Evolutionary conservation across 1,284 basidiomycete genomes (phyloP).

Genomic region (Schizopora paradoxa): DNA sequence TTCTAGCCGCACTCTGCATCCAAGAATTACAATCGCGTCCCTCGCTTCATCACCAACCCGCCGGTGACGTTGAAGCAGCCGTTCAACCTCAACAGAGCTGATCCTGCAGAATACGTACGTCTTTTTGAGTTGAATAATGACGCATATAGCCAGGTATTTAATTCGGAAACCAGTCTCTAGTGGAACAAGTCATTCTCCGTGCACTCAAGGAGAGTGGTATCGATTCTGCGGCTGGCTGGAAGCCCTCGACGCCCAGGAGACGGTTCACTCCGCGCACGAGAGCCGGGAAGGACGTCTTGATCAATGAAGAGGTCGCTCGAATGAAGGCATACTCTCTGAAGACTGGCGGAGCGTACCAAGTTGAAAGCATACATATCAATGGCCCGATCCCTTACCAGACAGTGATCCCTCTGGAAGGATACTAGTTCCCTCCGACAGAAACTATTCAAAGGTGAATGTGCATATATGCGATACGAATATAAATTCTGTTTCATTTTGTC

Average conservation of each 20-base stretch:
- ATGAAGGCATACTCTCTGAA: slow-evolving; percentile 27
- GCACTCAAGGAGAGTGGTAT: slow-evolving; percentile 28
- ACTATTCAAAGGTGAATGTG: no score
- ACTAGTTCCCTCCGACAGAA: no score
- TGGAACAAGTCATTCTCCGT: slow-evolving; percentile 15
- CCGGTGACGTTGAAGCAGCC: slow-evolving; percentile 33
- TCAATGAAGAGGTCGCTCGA: slow-evolving; percentile 27
- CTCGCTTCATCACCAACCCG: slow-evolving; percentile 37
- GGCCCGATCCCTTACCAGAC: slow-evolving; percentile 28
- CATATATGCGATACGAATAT: neutral
- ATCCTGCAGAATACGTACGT: slow-evolving; percentile 28
- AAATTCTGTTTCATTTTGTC: neutral
- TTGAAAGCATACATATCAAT: slow-evolving; percentile 31
- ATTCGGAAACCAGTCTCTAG: slow-evolving; percentile 19
- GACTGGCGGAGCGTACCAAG: slow-evolving; percentile 22
- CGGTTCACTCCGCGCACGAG: slow-evolving; percentile 28
- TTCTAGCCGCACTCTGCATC: slow-evolving; percentile 30
- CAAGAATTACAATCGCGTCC: slow-evolving; percentile 31
- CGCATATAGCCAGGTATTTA: neutral
- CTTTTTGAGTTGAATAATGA: slow-evolving; percentile 9
- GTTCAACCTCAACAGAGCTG: slow-evolving; percentile 31
- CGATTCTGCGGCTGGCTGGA: slow-evolving; percentile 24
- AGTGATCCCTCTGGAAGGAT: slow-evolving; percentile 15
- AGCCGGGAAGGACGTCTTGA: slow-evolving; percentile 28
- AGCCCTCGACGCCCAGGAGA: slow-evolving; percentile 24